Conservation (phyloP, 2,329 filamentous ascomycete species). For the Myrmaecium sp. region DNA sequence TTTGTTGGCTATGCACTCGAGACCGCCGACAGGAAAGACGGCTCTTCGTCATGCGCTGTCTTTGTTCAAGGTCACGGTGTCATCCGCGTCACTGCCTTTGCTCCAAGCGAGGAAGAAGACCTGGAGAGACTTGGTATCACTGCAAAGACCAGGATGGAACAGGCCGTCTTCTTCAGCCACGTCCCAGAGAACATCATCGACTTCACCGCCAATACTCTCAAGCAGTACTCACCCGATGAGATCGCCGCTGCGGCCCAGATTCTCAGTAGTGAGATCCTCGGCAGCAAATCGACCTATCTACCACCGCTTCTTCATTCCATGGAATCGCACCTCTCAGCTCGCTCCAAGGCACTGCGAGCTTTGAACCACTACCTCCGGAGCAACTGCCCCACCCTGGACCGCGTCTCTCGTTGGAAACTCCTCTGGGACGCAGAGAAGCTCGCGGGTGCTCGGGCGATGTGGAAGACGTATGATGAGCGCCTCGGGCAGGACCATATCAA, state of each 20-base stretch:
- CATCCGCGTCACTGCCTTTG: constrained; percentile 35
- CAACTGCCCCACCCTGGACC: constrained; percentile 47
- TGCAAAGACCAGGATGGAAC: constrained; percentile 77
- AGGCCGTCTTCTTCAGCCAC: constrained; percentile 83
- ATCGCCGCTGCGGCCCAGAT: constrained; percentile 59
- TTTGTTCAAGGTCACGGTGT: constrained; percentile 42
- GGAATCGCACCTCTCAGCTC: constrained; percentile 61
- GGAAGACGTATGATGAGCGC: constrained; percentile 63
- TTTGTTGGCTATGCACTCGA: constrained; percentile 35
- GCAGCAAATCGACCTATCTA: constrained; percentile 61
- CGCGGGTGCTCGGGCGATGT: constrained; percentile 60
- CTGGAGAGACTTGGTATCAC: constrained; percentile 40
- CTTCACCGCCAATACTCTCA: constrained; percentile 55
- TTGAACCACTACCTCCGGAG: constrained; percentile 55
- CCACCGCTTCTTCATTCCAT: constrained; percentile 57
- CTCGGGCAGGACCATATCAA: constrained; percentile 49
- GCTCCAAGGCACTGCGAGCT: constrained; percentile 56
- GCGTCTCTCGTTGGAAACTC: constrained; percentile 57
- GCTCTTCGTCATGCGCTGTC: constrained; percentile 27
- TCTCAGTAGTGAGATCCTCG: constrained; percentile 68
- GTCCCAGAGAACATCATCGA: constrained; percentile 75
- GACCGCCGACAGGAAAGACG: constrained; percentile 20
- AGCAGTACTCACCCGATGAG: constrained; percentile 48
- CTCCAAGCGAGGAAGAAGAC: constrained; percentile 36
- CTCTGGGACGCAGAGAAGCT: constrained; percentile 87